Evolutionary conservation across 495 filamentous ascomycete genomes (phyloP), one percentile per base, ranked within the genome.

Genomic region (Cetradonia linearis): DNA sequence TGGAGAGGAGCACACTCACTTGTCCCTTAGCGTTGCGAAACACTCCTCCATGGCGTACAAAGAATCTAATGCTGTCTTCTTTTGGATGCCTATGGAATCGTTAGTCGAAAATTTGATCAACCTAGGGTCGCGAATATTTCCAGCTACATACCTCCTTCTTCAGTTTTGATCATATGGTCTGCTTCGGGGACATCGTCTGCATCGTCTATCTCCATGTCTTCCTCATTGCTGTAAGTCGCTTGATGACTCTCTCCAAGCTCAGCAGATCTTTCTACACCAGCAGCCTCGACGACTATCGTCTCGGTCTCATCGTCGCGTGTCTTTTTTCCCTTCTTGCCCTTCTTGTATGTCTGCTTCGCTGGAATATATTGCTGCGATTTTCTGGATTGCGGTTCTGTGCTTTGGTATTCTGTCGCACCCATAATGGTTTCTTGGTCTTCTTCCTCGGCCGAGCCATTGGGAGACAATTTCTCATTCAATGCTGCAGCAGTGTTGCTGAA

Each of bases 11-110:
- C 23, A 46, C 44, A 63, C 84, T 74, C 73, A 95, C 91, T 87
- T 89, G 66, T 95, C 89, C 66, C 89, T 81, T 65, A 96, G 85
- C 28, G 83, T 81, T 61, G 84, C 82, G 71, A 96, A 97, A 63
- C 90, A 84, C 67, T 82, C 83, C 70, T 97, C 92, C 53, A 97
- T 84, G 27, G 79, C 77, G 16, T 79, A 75, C 28, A 96, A 74
- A 48, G 89, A 83, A 48, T 91, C 88, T 76, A 91, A 84, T 0
- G 92, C 92, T 36, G 81, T 79, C 68, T 83, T 86, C 71, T 91
- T 91, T 67, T 83, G 86, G 59, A 84, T 78, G 53, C 86, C 92
- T 96, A 67, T 55, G 59, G 1, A 11, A 20, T 36, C 56, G 30
- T 55, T 61, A 18, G 68, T 86, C 66, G 57, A 59, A 37, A 56